phyloP scores from a whole-genome alignment of 768 basidiomycete genomes.

The Lactifluus piperatus region DNA sequence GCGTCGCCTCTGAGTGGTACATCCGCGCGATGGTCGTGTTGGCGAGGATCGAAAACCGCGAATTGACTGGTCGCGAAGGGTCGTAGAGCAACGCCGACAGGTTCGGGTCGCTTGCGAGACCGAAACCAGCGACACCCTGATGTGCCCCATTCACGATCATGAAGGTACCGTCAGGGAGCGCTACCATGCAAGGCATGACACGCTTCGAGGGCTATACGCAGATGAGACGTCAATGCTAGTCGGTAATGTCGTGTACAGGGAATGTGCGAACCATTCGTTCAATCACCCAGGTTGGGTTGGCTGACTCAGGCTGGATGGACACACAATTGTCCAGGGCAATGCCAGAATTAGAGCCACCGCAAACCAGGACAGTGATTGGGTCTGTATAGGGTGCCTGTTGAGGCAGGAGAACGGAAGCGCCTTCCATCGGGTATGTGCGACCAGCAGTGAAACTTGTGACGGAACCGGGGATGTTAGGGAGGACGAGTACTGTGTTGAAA shows the following conservation, averaged over 20 bases:
- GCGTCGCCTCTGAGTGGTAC: too few species aligned
- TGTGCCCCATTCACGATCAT: neutral
- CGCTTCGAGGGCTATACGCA: slow-evolving; percentile 50
- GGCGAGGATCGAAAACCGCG: slow-evolving; percentile 41
- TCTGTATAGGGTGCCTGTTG: slow-evolving; percentile 66
- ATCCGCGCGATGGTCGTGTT: slow-evolving; percentile 32
- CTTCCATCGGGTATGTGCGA: slow-evolving; percentile 72
- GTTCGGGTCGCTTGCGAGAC: too few species aligned
- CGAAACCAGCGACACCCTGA: slow-evolving; percentile 10
- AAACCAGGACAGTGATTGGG: slow-evolving; percentile 58
- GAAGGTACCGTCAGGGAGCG: slow-evolving; percentile 67
- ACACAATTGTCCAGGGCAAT: slow-evolving; percentile 63
- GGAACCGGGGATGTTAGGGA: slow-evolving; percentile 69
- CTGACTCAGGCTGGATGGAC: slow-evolving; percentile 53
- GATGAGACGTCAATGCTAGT: neutral
- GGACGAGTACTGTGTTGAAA: slow-evolving; percentile 46
- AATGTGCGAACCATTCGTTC: slow-evolving; percentile 63
- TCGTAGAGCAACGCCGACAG: slow-evolving; percentile 36
- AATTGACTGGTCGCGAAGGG: slow-evolving; percentile 34
- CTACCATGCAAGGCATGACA: slow-evolving; percentile 69
- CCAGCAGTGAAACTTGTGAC: slow-evolving; percentile 68
- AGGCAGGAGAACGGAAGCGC: slow-evolving; percentile 60
- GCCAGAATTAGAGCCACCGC: slow-evolving; percentile 64
- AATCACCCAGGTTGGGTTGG: slow-evolving; percentile 55
- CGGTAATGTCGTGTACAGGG: slow-evolving; percentile 33